Base-by-base conservation (phyloP, 192 early-diverging fungal species). In the Gigaspora rosea region DNA sequence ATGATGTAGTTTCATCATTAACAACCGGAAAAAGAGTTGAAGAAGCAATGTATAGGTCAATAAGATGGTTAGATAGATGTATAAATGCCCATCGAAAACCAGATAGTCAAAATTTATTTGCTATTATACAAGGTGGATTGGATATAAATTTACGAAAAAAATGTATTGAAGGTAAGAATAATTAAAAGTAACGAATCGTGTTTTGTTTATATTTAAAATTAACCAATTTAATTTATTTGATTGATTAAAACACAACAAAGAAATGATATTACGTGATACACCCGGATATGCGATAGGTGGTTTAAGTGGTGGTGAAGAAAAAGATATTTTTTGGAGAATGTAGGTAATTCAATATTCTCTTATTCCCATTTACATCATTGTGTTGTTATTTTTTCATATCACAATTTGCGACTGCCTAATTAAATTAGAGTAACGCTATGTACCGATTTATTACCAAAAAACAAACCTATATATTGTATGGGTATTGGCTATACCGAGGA, bases 391-490 rank as follows among this genome's bases (percentile, higher is more conserved):
- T 93, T 78, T 94, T 91, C 91, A 84, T 88, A 80, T 88, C 92
- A 85, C 80, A 72, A 77, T 63, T 77, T 10, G 20, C 8, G 11
- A 58, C 12, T 2, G 2, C 20, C 61, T 8, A 22, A n/a, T 20
- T 49, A 78, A 35, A 50, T 50, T 49, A 86, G 82, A 48, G 94
- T 95, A 6, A 80, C 83, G 41, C 80, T 90, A 63, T 95, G 91
- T 82, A 95, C 94, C 35, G 93, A 93, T 80, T 76, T 93, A 70
- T 80, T 95, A 71, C 93, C 94, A 27, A 83, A 90, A 22, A 87
- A 85, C 74, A 95, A 95, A 76, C 94, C 94, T 27, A 92, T 93
- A 78, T 95, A 95, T 84, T 95, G 93, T 84, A 95, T 95, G 94
- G 94, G 94, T 20, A 92, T 95, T 36, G 94, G 94, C 12, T 90